Evolutionary conservation across 768 basidiomycete species (phyloP), one percentile per base, ranked within the genome.

Genomic region (Galerina sulciceps): DNA sequence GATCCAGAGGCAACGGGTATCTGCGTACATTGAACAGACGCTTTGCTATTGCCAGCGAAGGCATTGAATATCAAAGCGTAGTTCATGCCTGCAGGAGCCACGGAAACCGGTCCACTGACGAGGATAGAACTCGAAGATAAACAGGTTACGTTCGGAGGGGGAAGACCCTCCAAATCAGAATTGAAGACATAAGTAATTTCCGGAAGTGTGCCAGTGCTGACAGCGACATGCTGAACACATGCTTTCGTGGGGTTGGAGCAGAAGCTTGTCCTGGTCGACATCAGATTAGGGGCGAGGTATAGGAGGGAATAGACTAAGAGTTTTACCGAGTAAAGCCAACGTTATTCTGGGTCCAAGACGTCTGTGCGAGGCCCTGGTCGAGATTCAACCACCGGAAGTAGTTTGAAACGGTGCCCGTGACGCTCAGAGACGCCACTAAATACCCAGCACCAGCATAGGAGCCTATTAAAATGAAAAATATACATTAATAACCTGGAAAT

Each of bases 361-460:
- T 85, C 26, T 80, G 77, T 6, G 82, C 77, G 37, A 88, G 71
- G 2, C 79, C 88, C 58, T 82, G 72, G 59, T 91, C 89, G 26
- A 92, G 73, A 60, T 92, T 89, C 35, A 92, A 76, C 84, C 86
- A 91, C 22, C 90, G 81, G 22, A 69, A 76, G 64, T 87, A 91
- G 60, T 82, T 74, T 4, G 75, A 71, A 3, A 78, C 67, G 4
- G 71, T 34, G 0, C 75, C 81, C 1, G 74, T 77, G 9, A 65
- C 61, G 59, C 83, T 69, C 22, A 88, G 61, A 10, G 79, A 83
- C 0, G 83, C 77, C 3, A 89, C 57, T 1, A 91, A 69, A 65
- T 85, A 79, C 5, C 88, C 89, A 6, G 90, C 85, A 5, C 84
- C 84, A 3, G 85, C 78, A 62, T 87, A 90, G 2, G 90, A 89